phyloP scores from a whole-genome alignment of 257 asterid species.

The Capsicum chinense region DNA sequence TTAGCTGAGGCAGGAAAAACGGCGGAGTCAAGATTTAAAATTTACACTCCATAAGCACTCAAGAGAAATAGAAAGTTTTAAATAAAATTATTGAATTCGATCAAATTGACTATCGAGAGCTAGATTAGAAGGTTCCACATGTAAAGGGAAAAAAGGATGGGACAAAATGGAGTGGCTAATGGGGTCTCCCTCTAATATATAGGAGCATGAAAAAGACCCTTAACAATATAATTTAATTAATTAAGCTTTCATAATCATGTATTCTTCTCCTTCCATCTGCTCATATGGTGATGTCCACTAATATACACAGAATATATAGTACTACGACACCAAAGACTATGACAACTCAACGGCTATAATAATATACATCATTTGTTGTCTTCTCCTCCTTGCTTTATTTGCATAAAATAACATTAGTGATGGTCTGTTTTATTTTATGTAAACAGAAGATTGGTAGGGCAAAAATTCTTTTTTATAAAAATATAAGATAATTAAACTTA shows the following conservation, averaged over 20 bases:
- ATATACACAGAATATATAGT: neutral
- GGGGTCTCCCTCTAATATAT: neutral
- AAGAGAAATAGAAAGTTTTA: neutral
- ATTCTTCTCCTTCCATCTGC: conserved; percentile 24
- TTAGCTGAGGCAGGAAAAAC: neutral
- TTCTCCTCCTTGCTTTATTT: neutral
- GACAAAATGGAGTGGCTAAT: conserved; percentile 20
- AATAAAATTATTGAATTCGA: neutral
- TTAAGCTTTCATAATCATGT: conserved; percentile 7
- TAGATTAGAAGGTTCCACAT: neutral
- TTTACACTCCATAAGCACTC: neutral
- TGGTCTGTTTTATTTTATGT: neutral
- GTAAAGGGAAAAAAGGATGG: neutral
- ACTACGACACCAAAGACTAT: neutral
- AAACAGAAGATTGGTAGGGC: no score
- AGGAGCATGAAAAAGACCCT: conserved; percentile 11
- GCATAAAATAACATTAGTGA: neutral
- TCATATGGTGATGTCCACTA: conserved; percentile 19
- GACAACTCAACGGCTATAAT: conserved; percentile 22
- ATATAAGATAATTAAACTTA: no score
- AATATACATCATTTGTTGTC: neutral
- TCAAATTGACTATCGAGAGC: no score
- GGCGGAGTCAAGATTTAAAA: neutral
- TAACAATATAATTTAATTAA: neutral
- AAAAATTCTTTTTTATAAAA: no score